Base-by-base conservation (phyloP, 345 rosid species). In the Bruguiera parviflora region DNA sequence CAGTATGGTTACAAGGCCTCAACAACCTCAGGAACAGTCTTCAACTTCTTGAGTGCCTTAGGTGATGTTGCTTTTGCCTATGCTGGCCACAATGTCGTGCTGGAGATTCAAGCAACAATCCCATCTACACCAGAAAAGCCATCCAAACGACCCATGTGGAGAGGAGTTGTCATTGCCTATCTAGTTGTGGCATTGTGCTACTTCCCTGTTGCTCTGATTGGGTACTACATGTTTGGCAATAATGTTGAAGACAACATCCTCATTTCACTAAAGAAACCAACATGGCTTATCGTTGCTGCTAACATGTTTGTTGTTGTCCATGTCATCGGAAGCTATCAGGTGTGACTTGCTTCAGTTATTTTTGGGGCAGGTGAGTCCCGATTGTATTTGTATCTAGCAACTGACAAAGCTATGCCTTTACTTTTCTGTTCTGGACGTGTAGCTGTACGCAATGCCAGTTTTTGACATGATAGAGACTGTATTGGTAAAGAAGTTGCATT, bases 281-380 rank as follows among this genome's bases (percentile, higher is more conserved):
- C 21, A 1, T 76, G 79, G 79, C 79, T 76, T n/a, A 62, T 76
- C n/a, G 43, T 62, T 22, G 4, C 57, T 20, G 79, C 79, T 16
- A 76, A 76, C 9, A 15, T 53, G 43, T 76, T 76, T 9, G 79
- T 76, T 5, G 72, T 76, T 25, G 29, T 76, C 28, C 79, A 76
- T 63, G 79, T 76, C 35, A 76, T 76, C 6, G 79, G 79, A 29
- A 76, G 79, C 68, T 76, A 76, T 63, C 79, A 76, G 79, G 79
- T 70, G 22, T 21, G 37, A 33, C 39, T 37, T 22, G 32, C 39
- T 53, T 61, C 53, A 57, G 11, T 18, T 53, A 7, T 43, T 47
- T 19, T 11, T 24, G 18, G 28, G 20, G 57, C 51, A 29, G 25
- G 4, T 35, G 1, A 39, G 13, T 57, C 39, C 4, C 35, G 15